These are phyloP conservation scores for Phyllosticta citriasiana DNA, from an alignment of 2,329 filamentous ascomycete species.

Conservation along the genomic window DNA sequence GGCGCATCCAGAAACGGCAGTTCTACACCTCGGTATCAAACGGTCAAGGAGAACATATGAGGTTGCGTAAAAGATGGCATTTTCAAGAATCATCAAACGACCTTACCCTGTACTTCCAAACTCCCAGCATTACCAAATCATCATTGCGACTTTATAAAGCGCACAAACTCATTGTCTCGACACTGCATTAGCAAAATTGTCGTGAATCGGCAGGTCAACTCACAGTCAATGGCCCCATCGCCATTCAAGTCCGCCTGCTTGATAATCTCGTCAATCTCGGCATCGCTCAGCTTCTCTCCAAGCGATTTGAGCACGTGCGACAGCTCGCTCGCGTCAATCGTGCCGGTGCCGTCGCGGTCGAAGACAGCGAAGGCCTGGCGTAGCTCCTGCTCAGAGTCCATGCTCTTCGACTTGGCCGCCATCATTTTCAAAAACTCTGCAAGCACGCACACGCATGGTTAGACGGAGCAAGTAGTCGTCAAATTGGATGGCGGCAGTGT, in stretches of 20 bases:
- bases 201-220: conserved; percentile 17
- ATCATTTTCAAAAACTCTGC: conserved; percentile 57
- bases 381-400: conserved; percentile 54
- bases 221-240: conserved; percentile 55
- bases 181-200: conserved; percentile 7
- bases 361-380: conserved; percentile 56
- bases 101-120: not conserved
- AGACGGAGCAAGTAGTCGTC: conserved; percentile 6
- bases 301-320: conserved; percentile 54
- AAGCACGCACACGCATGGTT: not conserved
- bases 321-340: conserved; percentile 20
- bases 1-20: not conserved
- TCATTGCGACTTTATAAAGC: conserved; percentile 38
- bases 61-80: not conserved
- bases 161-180: conserved; percentile 45
- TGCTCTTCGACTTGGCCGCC: conserved; percentile 51
- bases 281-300: conserved; percentile 52
- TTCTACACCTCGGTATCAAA: not conserved
- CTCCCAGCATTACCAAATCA: not conserved
- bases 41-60: not conserved
- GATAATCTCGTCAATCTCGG: conserved; percentile 57
- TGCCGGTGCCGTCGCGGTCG: conserved; percentile 34
- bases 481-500: not conserved
- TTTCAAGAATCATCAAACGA: not conserved
- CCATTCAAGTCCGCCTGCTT: conserved; percentile 54